Conservation (phyloP, 2,329 filamentous ascomycete genomes). For the Claviceps quebecensis region DNA sequence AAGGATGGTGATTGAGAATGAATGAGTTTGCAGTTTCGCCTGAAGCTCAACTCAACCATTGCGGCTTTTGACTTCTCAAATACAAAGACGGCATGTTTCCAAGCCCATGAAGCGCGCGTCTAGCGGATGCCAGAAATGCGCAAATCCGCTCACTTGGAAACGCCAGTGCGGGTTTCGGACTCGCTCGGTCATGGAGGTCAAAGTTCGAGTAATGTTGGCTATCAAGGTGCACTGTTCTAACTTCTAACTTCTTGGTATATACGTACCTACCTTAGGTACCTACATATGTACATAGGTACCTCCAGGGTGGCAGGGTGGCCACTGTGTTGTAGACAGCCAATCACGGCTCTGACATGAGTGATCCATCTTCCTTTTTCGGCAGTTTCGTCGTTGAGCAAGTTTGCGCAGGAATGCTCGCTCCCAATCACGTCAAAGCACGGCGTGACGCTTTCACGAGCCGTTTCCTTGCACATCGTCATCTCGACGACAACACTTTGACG, state of each 20-base stretch:
- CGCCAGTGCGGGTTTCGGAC: no score
- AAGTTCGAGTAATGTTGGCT: neutral
- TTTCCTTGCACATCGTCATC: neutral
- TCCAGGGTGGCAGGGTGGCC: neutral
- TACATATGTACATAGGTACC: neutral
- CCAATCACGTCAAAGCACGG: neutral
- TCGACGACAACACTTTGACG: neutral
- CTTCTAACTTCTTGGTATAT: no score
- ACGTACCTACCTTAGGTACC: no score
- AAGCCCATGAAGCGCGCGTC: neutral
- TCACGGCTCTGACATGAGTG: conserved; percentile 11
- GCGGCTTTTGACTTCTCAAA: neutral
- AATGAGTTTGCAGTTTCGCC: neutral
- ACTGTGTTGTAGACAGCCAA: conserved; percentile 12
- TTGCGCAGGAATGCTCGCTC: conserved; percentile 20
- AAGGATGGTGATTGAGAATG: neutral
- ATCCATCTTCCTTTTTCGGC: conserved; percentile 13
- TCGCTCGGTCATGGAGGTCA: neutral
- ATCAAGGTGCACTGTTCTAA: conserved; percentile 1
- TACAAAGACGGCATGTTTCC: neutral
- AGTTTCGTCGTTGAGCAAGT: conserved; percentile 19
- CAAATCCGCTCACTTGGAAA: conserved; percentile 1
- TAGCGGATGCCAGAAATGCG: conserved; percentile 1
- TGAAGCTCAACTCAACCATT: neutral
- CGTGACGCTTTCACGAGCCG: no score